These are phyloP conservation scores for Apophysomyces sp. DNA, from an alignment of 371 early-diverging fungal species.

Conservation along the genomic window DNA sequence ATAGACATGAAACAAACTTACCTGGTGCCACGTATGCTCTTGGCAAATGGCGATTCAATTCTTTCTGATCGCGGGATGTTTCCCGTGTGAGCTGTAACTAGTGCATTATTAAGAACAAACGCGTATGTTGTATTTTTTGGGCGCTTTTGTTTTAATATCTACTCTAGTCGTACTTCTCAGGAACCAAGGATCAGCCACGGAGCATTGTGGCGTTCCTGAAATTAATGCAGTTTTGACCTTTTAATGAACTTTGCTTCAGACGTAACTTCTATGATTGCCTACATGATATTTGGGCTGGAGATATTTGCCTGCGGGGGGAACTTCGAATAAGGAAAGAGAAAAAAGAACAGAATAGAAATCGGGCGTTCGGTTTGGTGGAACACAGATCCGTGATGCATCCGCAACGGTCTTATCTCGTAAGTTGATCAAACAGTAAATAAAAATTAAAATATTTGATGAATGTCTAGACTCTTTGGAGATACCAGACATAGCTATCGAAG, in stretches of 20 bases:
- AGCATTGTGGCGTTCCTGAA: no score
- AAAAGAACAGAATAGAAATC: neutral
- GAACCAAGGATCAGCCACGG: no score
- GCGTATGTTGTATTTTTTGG: no score
- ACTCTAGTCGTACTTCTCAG: no score
- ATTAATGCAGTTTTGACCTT: no score
- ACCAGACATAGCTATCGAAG: neutral
- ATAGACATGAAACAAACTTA: neutral
- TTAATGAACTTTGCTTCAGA: no score
- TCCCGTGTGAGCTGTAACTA: neutral
- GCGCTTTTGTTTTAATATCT: no score
- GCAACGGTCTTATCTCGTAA: neutral
- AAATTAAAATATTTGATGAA: neutral
- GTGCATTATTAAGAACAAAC: no score
- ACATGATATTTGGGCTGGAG: neutral
- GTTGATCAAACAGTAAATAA: neutral
- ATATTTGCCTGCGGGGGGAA: neutral
- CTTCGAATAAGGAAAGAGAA: neutral
- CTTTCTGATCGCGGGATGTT: neutral
- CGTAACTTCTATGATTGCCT: neutral
- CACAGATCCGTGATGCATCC: constrained; percentile 3
- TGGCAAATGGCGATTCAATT: neutral
- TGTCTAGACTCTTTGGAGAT: neutral
- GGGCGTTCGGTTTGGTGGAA: constrained; percentile 3
- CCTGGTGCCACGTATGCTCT: neutral